These are phyloP conservation scores for Populus pruinosa DNA, from an alignment of 345 rosid genomes.

Conservation along the genomic window DNA sequence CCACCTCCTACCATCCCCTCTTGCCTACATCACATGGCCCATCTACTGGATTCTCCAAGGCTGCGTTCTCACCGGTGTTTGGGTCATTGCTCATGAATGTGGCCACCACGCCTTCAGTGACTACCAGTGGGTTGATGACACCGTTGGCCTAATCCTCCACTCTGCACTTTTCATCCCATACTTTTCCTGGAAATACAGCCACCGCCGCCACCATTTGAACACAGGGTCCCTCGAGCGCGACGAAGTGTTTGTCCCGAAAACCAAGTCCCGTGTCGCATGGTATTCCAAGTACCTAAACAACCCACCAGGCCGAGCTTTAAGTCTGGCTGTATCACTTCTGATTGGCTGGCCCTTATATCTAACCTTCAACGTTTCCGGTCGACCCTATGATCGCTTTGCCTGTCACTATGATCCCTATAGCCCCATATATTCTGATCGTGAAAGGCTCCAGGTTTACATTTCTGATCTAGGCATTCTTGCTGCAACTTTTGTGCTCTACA, in stretches of 20 bases:
- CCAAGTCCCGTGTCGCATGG: constrained; percentile 47
- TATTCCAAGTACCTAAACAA: constrained; percentile 67
- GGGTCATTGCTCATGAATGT: constrained; percentile 94
- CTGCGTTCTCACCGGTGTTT: constrained; percentile 64
- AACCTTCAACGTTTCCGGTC: constrained; percentile 74
- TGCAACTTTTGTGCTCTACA: too few relatives aligned
- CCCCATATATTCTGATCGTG: too few relatives aligned
- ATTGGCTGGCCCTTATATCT: constrained; percentile 89
- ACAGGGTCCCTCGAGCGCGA: constrained; percentile 77
- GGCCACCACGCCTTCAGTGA: constrained; percentile 97
- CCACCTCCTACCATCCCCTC: constrained; percentile 50
- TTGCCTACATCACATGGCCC: constrained; percentile 69
- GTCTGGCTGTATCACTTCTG: constrained; percentile 46
- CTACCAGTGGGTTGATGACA: constrained; percentile 82
- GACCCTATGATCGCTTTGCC: constrained; percentile 66
- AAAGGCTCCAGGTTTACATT: too few relatives aligned
- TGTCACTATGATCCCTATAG: too few relatives aligned
- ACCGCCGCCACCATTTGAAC: constrained; percentile 92
- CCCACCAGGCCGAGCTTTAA: constrained; percentile 58
- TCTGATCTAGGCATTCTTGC: too few relatives aligned
- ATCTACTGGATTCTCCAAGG: constrained; percentile 83
- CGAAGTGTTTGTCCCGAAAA: constrained; percentile 83
- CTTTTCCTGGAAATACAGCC: constrained; percentile 93
- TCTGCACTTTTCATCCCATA: constrained; percentile 83
- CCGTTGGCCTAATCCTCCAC: constrained; percentile 76